These are phyloP conservation scores for Hyaloscypha variabilis DNA, from an alignment of 495 filamentous ascomycete genomes.

Conservation along the genomic window DNA sequence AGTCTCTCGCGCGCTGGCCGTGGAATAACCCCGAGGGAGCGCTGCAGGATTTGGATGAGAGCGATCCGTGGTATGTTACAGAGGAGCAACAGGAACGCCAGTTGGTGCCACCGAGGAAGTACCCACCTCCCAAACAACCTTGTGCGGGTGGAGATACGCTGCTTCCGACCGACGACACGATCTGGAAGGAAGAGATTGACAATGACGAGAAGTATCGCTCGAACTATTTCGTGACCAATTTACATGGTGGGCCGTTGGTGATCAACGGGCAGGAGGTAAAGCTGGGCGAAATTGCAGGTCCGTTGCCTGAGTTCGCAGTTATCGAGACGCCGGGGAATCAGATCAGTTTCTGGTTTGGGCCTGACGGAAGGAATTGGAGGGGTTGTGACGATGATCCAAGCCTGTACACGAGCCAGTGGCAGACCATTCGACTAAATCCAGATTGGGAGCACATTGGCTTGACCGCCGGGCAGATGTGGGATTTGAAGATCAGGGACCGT, in stretches of 20 bases:
- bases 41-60: conserved; percentile 2
- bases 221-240: conserved; percentile 30
- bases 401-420: conserved; percentile 9
- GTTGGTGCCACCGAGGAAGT: conserved; percentile 20
- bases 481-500: conserved; percentile 22
- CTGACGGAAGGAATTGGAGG: conserved; percentile 20
- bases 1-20: neutral
- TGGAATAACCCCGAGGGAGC: conserved; percentile 7
- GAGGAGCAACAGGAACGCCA: conserved; percentile 7
- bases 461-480: conserved; percentile 30
- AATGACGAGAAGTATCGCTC: conserved; percentile 8
- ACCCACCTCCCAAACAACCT: conserved; percentile 1
- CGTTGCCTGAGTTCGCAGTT: conserved; percentile 30
- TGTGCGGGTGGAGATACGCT: neutral
- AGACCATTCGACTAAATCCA: conserved; percentile 10
- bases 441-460: conserved; percentile 20
- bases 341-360: conserved; percentile 28
- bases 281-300: conserved; percentile 27
- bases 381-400: neutral
- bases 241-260: conserved; percentile 22
- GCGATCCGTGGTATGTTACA: conserved; percentile 29
- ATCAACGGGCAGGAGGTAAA: conserved; percentile 29
- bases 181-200: conserved; percentile 22
- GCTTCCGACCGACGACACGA: conserved; percentile 17
- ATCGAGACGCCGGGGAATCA: conserved; percentile 30